Base-by-base conservation (phyloP, 352 stramenopile species). In the Globisporangium cystogenes region DNA sequence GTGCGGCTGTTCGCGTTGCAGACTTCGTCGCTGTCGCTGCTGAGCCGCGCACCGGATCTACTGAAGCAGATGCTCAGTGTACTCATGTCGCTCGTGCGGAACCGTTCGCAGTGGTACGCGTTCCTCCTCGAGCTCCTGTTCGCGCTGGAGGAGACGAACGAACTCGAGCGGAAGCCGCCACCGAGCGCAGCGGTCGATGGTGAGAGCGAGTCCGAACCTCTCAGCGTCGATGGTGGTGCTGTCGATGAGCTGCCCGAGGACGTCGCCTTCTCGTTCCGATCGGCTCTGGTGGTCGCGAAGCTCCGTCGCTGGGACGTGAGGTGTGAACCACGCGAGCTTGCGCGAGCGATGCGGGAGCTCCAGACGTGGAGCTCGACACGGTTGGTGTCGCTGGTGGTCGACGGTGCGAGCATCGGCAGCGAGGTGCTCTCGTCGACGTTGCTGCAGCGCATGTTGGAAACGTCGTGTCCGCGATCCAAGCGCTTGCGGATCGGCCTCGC, bases 91-190 rank as follows among this genome's bases (percentile, higher is more conserved):
- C 41, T 77, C 24, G 42, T 69, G 18, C 7, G 20, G 5, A 26
- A 26, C n/a, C 29, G 55, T 6, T 46, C 27, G 20, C 57, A 68
- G 10, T 77, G 68, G 68, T 41, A 66, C 31, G 26, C 53, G 3
- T 73, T 75, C n/a, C 18, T 69, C 5, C 50, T 77, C 18, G 52
- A 59, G 26, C 24, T 64, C 7, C 23, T 64, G 5, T 42, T 5
- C 12, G 11, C 14, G 7, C 35, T 61, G 4, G 58, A 61, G 20
- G 29, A 20, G 24, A 50, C 36, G 20, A 45, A 27, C 7, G 4
- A 46, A 5, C n/a, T 7, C 15, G 35, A 39, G 3, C 1, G 26
- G 12, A 45, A 15, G 12, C 36, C 0, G 15, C 2, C 5, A 24
- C 7, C 10, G 40, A 45, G 10, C 2, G 26, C 26, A 29, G 26